Conservation (phyloP, 257 asterid species). For the Scutellaria baicalensis region DNA sequence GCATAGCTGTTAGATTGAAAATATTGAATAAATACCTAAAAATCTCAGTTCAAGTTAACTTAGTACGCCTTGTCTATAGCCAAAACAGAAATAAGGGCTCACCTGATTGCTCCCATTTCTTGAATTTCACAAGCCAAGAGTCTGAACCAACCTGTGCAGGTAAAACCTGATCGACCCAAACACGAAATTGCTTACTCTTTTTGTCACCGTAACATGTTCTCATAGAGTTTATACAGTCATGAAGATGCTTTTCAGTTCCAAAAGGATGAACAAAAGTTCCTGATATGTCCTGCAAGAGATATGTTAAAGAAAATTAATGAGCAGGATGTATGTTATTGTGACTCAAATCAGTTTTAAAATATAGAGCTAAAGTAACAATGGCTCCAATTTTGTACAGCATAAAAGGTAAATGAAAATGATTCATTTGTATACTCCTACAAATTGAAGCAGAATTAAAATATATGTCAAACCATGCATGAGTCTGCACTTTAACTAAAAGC, state of each 20-base stretch:
- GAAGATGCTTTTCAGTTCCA: conserved; percentile 61
- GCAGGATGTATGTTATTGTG: too few species aligned
- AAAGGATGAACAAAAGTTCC: conserved; percentile 68
- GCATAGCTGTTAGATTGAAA: not conserved
- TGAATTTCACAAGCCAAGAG: conserved; percentile 78
- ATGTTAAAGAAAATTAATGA: not conserved
- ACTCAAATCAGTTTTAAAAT: too few species aligned
- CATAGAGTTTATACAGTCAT: conserved; percentile 44
- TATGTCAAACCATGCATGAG: conserved; percentile 3
- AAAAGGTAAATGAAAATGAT: not conserved
- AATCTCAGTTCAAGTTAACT: not conserved
- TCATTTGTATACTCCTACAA: not conserved
- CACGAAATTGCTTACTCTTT: conserved; percentile 54
- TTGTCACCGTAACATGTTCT: conserved; percentile 58
- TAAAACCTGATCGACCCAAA: conserved; percentile 93
- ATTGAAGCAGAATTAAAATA: not conserved
- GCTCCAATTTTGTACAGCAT: too few species aligned
- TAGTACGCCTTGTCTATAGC: not conserved
- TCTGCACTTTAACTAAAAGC: not conserved
- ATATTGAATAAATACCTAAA: not conserved
- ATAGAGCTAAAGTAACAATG: too few species aligned
- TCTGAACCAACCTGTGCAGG: conserved; percentile 59
- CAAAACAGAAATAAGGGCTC: conserved; percentile 13
- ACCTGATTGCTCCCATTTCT: conserved; percentile 93
- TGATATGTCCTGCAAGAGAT: conserved; percentile 51